These are phyloP conservation scores for Colletotrichum viniferum DNA, from an alignment of 2,329 filamentous ascomycete genomes.

Conservation along the genomic window DNA sequence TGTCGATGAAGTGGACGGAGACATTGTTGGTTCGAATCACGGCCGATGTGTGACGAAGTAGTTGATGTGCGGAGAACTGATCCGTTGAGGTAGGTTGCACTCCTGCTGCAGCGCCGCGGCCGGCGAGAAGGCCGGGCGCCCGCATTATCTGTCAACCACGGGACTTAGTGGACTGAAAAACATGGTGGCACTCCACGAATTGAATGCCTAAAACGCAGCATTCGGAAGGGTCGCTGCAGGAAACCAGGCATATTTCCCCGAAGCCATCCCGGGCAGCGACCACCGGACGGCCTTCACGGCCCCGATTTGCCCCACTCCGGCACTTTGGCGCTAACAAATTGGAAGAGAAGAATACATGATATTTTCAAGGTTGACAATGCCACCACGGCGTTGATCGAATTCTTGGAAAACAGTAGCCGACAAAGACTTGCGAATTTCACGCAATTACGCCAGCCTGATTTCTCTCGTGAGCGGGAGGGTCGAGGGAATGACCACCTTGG, in stretches of 20 bases:
- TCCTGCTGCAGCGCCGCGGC: neutral
- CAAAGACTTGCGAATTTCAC: rapidly evolving
- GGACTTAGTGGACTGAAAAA: neutral
- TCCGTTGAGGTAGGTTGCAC: neutral
- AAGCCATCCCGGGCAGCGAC: neutral
- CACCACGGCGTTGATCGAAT: neutral
- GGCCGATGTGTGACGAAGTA: neutral
- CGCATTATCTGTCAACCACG: neutral
- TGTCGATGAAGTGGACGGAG: neutral
- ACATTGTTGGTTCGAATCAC: neutral
- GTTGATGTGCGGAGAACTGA: neutral
- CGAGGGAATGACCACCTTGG: neutral
- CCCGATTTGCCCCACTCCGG: neutral
- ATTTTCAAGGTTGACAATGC: too few species aligned
- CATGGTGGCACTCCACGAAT: neutral
- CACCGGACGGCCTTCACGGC: neutral
- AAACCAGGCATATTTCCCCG: neutral
- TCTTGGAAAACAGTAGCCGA: rapidly evolving
- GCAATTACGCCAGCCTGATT: rapidly evolving
- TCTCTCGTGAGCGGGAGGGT: neutral
- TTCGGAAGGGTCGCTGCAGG: neutral
- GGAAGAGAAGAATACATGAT: too few species aligned
- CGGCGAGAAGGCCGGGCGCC: neutral
- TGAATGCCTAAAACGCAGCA: neutral
- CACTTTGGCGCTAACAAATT: neutral